Conservation (phyloP, 1,284 basidiomycete genomes). For the Porphyrellus sp. region DNA sequence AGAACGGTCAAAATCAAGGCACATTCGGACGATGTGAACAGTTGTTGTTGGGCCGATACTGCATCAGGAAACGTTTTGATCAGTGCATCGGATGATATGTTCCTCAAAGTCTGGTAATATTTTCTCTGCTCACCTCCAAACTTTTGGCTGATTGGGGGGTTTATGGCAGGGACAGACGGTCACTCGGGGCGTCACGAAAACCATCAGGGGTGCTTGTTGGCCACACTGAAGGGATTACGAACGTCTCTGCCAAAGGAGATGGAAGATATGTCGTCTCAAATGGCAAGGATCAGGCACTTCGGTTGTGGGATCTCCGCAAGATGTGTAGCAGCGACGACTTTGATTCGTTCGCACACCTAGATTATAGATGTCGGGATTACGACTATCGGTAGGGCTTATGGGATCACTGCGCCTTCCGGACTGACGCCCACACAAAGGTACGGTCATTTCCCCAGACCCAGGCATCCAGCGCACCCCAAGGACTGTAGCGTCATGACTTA, state of each 20-base stretch:
- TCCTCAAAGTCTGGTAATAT: conserved; percentile 88
- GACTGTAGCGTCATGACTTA: conserved; percentile 97
- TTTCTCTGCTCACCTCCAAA: neutral
- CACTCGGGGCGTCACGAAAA: conserved; percentile 72
- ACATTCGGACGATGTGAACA: conserved; percentile 91
- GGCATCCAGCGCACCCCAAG: conserved; percentile 69
- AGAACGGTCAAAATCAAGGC: conserved; percentile 82
- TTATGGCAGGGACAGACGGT: conserved; percentile 80
- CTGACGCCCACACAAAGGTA: conserved; percentile 42
- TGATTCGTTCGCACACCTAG: conserved; percentile 47
- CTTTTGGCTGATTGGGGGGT: conserved; percentile 1
- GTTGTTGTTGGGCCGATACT: conserved; percentile 93
- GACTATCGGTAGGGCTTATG: conserved; percentile 70
- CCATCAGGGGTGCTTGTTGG: conserved; percentile 93
- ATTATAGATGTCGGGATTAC: conserved; percentile 65
- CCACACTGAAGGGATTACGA: conserved; percentile 93
- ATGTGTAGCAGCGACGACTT: conserved; percentile 80
- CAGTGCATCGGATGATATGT: conserved; percentile 91
- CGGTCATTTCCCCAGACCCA: conserved; percentile 64
- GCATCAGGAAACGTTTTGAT: conserved; percentile 91
- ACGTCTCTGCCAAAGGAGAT: conserved; percentile 86
- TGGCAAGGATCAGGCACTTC: conserved; percentile 91
- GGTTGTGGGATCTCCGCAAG: conserved; percentile 93
- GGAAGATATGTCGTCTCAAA: conserved; percentile 97
- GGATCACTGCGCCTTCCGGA: neutral